Base-by-base conservation (phyloP, 176 grass and related monocot genomes). In the Puccinellia tenuiflora region DNA sequence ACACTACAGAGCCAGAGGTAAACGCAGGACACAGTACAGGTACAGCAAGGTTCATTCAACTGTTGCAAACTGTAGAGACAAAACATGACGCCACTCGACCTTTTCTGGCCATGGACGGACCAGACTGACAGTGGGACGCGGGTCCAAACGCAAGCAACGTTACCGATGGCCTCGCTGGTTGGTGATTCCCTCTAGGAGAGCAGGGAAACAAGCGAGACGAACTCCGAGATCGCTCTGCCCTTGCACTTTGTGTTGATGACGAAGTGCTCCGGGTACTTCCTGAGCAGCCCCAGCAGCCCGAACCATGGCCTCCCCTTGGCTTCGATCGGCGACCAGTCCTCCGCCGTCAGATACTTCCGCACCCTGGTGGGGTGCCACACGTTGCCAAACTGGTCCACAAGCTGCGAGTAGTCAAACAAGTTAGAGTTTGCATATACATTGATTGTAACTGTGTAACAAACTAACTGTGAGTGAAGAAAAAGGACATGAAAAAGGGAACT, bases 201-300 rank as follows among this genome's bases (percentile, higher is more conserved):
- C 84, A 94, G 75, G 45, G 92, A 97, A 68, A 97, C 95, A 6
- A 97, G 77, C 5, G 92, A 97, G 24, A 97, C 95, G 61, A 97
- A 97, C 84, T 97, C 95, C 0, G 95, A 94, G n/a, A 90, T 92
- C 20, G 92, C 79, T 47, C 92, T 92, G 31, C 95, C 95, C 70
- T 94, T 97, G 3, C 88, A 94, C 68, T 90, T 97, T 28, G 95
- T 97, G 74, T 97, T 94, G 80, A 97, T 92, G 62, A 94, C 92
- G 28, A 97, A 97, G 78, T 97, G 95, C 73, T 97, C 95, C 1
- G 95, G 95, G 78, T 94, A 97, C 80, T 94, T 97, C 64, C 95
- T 86, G 16, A 97, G 92, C 46, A 97, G 88, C 5, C 86, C 75
- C 54, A 97, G 78, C 50, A 94, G 86, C 57, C 92, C 90, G 54